Evolutionary conservation across 805 yeast genomes (phyloP).

Genomic region (Maudiozyma barnettii): DNA sequence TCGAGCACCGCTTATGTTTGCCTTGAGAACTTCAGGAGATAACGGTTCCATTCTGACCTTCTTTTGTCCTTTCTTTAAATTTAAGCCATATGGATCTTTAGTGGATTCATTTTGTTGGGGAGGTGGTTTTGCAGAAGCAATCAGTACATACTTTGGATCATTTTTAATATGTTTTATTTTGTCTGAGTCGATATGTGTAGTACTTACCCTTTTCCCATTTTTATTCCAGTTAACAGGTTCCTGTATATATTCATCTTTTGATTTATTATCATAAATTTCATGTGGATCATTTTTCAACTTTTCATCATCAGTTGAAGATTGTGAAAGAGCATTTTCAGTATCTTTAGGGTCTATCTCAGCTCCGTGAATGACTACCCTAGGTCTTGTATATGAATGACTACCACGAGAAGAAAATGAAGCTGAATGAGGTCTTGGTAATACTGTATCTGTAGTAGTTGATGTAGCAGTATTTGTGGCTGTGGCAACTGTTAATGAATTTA

Average conservation of each 20-base stretch:
- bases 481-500: neutral
- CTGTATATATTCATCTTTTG: neutral
- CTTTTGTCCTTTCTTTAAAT: neutral
- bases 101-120: neutral
- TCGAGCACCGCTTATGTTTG: neutral
- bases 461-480: slow-evolving; percentile 1
- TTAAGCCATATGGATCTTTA: neutral
- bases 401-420: slow-evolving; percentile 16
- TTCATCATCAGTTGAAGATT: slow-evolving; percentile 1
- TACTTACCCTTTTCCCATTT: slow-evolving; percentile 24
- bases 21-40: neutral
- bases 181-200: slow-evolving; percentile 1
- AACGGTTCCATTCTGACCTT: neutral
- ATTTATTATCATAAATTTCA: neutral
- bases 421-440: slow-evolving; percentile 21
- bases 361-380: slow-evolving; percentile 21
- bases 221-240: slow-evolving; percentile 22
- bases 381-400: slow-evolving; percentile 13
- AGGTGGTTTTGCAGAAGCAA: neutral
- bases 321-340: neutral
- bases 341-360: slow-evolving; percentile 6
- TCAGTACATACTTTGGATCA: neutral
- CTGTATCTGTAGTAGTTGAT: neutral
- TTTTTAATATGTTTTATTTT: slow-evolving; percentile 10
- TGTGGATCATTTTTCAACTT: neutral